Conservation (phyloP, 164 flowering plant species). For the Nymphaea colorata region DNA sequence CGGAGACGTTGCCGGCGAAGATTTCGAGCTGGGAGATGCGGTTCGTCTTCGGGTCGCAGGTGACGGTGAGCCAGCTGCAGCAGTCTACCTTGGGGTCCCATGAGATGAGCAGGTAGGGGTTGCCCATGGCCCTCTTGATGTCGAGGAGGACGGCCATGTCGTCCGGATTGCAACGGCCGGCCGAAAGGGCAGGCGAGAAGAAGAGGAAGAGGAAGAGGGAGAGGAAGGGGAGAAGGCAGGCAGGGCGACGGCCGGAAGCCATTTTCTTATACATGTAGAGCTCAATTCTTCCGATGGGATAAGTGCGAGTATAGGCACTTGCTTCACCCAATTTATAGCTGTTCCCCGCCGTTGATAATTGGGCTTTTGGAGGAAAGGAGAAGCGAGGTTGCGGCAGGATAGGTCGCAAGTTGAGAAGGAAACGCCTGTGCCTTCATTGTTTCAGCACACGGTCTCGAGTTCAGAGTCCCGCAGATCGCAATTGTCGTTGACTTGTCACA, state of each 20-base stretch:
- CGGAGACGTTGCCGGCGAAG: conserved; percentile 28
- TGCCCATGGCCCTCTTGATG: conserved; percentile 44
- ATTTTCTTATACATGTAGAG: neutral
- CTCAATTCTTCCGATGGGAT: too few relatives aligned
- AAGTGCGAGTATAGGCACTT: too few relatives aligned
- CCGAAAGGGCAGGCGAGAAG: conserved; percentile 1
- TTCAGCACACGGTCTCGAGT: too few relatives aligned
- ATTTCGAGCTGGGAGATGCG: conserved; percentile 44
- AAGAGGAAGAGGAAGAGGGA: conserved; percentile 4
- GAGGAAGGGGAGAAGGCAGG: conserved; percentile 4
- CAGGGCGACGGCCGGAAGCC: neutral
- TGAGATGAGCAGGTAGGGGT: conserved; percentile 52
- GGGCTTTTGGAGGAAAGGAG: too few relatives aligned
- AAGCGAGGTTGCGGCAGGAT: too few relatives aligned
- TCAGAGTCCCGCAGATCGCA: too few relatives aligned
- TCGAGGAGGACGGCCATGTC: conserved; percentile 57
- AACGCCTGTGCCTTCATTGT: too few relatives aligned
- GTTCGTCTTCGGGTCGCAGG: conserved; percentile 32
- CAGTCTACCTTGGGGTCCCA: conserved; percentile 45
- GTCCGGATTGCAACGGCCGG: conserved; percentile 36
- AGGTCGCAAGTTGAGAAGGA: too few relatives aligned
- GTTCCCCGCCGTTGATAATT: too few relatives aligned
- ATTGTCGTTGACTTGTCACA: too few relatives aligned
- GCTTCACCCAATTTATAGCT: too few relatives aligned
- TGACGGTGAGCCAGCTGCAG: conserved; percentile 49